Evolutionary conservation across 352 stramenopile genomes (phyloP).

Genomic region (Aphanomyces cochlioides): DNA sequence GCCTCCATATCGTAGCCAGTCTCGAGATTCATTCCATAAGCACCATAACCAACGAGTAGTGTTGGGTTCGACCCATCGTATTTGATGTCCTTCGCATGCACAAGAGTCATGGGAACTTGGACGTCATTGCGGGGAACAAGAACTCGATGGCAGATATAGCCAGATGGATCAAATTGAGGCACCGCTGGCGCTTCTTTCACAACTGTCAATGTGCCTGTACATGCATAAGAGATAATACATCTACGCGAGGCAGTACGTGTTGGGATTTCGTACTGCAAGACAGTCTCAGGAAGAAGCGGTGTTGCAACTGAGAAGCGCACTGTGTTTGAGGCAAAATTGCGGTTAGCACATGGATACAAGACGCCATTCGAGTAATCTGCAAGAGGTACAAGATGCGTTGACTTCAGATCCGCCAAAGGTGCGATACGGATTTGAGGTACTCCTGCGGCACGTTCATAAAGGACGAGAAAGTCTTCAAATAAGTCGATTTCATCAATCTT

Average conservation of each 20-base stretch:
- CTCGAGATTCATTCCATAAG: slow-evolving; percentile 85
- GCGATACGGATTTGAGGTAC: slow-evolving; percentile 68
- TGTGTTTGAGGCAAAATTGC: slow-evolving; percentile 52
- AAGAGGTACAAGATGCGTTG: slow-evolving; percentile 50
- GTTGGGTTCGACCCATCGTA: slow-evolving; percentile 66
- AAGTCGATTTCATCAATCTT: slow-evolving; percentile 89
- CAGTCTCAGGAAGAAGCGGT: slow-evolving; percentile 64
- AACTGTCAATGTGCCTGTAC: slow-evolving; percentile 37
- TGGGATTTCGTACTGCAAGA: slow-evolving; percentile 76
- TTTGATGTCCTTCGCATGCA: slow-evolving; percentile 55
- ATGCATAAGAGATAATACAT: no score
- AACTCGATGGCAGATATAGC: slow-evolving; percentile 44
- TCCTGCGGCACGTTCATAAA: slow-evolving; percentile 75
- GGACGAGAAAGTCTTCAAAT: slow-evolving; percentile 69
- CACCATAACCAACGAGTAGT: slow-evolving; percentile 85
- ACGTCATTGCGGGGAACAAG: slow-evolving; percentile 46
- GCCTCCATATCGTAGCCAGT: slow-evolving; percentile 83
- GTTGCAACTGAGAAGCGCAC: slow-evolving; percentile 74
- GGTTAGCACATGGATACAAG: slow-evolving; percentile 76
- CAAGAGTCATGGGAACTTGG: slow-evolving; percentile 68
- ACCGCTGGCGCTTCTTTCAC: slow-evolving; percentile 43
- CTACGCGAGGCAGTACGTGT: slow-evolving; percentile 19
- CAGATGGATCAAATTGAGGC: slow-evolving; percentile 30
- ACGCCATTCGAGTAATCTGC: slow-evolving; percentile 54
- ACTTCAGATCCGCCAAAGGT: slow-evolving; percentile 23